Conservation (phyloP, 306 rosid species). For the Prunus fruticosa region DNA sequence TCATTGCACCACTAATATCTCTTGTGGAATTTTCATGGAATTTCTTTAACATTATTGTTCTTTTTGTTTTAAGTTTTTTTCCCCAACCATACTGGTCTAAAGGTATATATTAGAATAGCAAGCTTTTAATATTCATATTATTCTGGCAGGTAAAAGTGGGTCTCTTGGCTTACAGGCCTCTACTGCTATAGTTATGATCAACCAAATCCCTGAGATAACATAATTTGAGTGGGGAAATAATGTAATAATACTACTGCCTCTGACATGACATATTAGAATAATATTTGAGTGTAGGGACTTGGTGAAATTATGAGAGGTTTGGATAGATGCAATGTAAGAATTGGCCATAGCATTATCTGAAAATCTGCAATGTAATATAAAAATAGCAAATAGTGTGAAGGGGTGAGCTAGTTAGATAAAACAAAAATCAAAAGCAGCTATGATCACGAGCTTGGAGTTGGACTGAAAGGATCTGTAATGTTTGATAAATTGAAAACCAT, state of each 20-base stretch:
- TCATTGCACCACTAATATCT: background rate
- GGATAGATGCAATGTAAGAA: background rate
- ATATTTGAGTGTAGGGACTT: background rate
- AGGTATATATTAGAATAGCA: background rate
- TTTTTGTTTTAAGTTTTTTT: background rate
- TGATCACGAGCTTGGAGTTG: too few relatives aligned
- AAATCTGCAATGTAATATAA: background rate
- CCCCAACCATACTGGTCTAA: background rate
- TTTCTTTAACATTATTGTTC: background rate
- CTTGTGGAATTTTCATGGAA: background rate
- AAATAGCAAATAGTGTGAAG: too few relatives aligned
- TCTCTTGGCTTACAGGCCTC: background rate
- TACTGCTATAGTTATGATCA: background rate
- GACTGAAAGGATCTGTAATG: too few relatives aligned
- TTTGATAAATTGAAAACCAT: too few relatives aligned
- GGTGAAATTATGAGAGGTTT: background rate
- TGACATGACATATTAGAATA: background rate
- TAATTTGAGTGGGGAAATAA: background rate
- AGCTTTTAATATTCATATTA: background rate
- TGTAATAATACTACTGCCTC: background rate
- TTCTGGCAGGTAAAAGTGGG: background rate
- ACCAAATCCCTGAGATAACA: background rate
- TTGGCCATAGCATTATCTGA: background rate
- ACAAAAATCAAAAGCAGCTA: too few relatives aligned
- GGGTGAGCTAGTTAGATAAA: too few relatives aligned